Conservation (phyloP, 352 stramenopile species). For the Phytophthora fragariaefolia region DNA sequence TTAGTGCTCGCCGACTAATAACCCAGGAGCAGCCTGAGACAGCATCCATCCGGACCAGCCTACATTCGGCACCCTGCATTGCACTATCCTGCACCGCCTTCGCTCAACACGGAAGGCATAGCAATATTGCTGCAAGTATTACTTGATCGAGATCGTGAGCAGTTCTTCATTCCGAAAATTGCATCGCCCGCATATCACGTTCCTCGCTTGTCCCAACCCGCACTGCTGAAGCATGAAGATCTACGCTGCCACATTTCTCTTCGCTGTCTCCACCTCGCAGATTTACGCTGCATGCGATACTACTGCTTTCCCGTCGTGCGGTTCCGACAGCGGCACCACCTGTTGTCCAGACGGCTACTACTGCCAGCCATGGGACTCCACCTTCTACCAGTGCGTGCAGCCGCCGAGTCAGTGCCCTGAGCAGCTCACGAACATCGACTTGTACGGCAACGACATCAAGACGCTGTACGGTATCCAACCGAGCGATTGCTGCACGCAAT, state of each 20-base stretch:
- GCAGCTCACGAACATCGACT: constrained; percentile 39
- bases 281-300: constrained; percentile 21
- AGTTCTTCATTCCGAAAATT: constrained; percentile 11
- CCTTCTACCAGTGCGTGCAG: constrained; percentile 33
- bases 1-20: neutral
- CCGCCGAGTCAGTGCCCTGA: constrained; percentile 22
- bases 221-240: constrained; percentile 15
- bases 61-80: constrained; percentile 1
- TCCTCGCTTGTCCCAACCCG: neutral
- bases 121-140: neutral
- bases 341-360: constrained; percentile 25
- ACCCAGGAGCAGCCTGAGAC: neutral
- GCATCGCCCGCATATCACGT: neutral
- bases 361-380: constrained; percentile 33
- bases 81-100: constrained; percentile 1
- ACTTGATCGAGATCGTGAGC: constrained; percentile 1
- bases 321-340: constrained; percentile 30
- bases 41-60: neutral
- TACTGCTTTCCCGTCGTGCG: constrained; percentile 23
- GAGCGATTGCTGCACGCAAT: constrained; percentile 26
- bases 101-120: too few species aligned
- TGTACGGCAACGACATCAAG: constrained; percentile 42
- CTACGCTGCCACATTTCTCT: constrained; percentile 2
- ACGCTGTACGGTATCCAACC: constrained; percentile 37
- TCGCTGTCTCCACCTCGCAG: neutral